These are phyloP conservation scores for Violaceomyces palustris DNA, from an alignment of 1,284 basidiomycete species.

Conservation along the genomic window DNA sequence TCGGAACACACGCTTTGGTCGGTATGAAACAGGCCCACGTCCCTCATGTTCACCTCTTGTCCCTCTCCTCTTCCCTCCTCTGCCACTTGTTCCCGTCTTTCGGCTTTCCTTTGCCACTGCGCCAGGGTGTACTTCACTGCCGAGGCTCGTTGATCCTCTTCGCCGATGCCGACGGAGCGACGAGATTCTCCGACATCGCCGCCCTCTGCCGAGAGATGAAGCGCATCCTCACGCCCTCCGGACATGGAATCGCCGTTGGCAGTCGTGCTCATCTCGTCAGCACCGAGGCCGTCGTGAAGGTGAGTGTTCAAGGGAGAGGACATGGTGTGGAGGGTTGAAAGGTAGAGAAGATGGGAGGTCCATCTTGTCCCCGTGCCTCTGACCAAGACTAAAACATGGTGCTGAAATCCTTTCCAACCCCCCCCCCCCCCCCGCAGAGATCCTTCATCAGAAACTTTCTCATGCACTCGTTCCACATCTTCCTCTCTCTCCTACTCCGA, in stretches of 20 bases:
- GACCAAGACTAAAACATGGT: too few species aligned
- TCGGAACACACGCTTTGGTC: not conserved
- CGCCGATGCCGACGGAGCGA: constrained; percentile 90
- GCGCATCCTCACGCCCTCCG: constrained; percentile 40
- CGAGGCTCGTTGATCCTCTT: constrained; percentile 76
- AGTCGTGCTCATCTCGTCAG: constrained; percentile 85
- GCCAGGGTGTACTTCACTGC: constrained; percentile 59
- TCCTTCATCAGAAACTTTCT: constrained; percentile 80
- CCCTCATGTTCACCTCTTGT: constrained; percentile 56
- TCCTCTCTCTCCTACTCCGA: constrained; percentile 34
- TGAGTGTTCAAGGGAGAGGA: too few species aligned
- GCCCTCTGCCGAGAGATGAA: constrained; percentile 66
- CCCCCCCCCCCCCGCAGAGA: too few species aligned
- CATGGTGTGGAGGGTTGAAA: not conserved
- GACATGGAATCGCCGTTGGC: constrained; percentile 68
- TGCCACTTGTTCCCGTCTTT: not conserved
- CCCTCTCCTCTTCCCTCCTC: constrained; percentile 55
- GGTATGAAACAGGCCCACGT: not conserved
- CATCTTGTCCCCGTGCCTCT: too few species aligned
- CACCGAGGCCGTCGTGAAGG: constrained; percentile 89
- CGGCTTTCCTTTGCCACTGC: not conserved
- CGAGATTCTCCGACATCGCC: constrained; percentile 74
- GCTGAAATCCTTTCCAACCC: too few species aligned
- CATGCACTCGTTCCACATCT: constrained; percentile 79
- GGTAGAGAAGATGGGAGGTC: not conserved